Conservation (phyloP, 2,329 filamentous ascomycete species). For the Xenoacremonium recifei region DNA sequence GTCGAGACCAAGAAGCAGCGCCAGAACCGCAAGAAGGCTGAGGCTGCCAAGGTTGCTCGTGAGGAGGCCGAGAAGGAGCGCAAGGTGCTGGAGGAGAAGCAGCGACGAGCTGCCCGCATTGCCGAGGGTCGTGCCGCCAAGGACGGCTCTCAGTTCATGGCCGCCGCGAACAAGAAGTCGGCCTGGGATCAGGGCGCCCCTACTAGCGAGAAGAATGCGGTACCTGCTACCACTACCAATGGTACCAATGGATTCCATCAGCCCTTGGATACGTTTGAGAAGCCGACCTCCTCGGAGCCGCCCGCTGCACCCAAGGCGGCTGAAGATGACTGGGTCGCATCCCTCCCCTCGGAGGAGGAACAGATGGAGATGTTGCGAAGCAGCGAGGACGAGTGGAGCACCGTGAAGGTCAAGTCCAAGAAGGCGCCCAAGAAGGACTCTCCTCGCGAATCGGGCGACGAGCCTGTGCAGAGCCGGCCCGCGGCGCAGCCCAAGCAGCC, state of each 20-base stretch:
- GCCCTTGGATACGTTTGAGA: slow-evolving; percentile 59
- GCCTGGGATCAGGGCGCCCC: slow-evolving; percentile 41
- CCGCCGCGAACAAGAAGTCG: slow-evolving; percentile 41
- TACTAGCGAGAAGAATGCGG: slow-evolving; percentile 26
- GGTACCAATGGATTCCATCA: slow-evolving; percentile 39
- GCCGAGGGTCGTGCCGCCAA: slow-evolving; percentile 80
- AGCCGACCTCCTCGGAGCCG: slow-evolving; percentile 32
- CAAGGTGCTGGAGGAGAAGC: slow-evolving; percentile 74
- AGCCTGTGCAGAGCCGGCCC: slow-evolving; percentile 28
- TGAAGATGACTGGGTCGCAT: slow-evolving; percentile 46
- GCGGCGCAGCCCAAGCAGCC: slow-evolving; percentile 31
- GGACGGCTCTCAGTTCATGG: slow-evolving; percentile 67
- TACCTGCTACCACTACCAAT: slow-evolving; percentile 27
- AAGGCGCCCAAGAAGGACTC: slow-evolving; percentile 39
- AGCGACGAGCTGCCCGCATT: slow-evolving; percentile 77
- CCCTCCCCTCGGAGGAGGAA: slow-evolving; percentile 60
- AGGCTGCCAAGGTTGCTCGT: slow-evolving; percentile 71
- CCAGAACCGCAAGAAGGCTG: slow-evolving; percentile 86
- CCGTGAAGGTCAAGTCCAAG: slow-evolving; percentile 52
- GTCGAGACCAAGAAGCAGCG: slow-evolving; percentile 92
- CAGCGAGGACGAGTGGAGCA: slow-evolving; percentile 57
- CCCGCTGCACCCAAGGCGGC: slow-evolving; percentile 30
- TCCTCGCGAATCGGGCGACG: slow-evolving; percentile 35
- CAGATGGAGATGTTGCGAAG: slow-evolving; percentile 57
- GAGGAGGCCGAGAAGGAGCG: slow-evolving; percentile 79